A percentile compares a stretch with the other conserved stretches of the same genome.
Evolutionary conservation across 768 basidiomycete species (phyloP).

Genomic region (Austroboletus eburneus): DNA sequence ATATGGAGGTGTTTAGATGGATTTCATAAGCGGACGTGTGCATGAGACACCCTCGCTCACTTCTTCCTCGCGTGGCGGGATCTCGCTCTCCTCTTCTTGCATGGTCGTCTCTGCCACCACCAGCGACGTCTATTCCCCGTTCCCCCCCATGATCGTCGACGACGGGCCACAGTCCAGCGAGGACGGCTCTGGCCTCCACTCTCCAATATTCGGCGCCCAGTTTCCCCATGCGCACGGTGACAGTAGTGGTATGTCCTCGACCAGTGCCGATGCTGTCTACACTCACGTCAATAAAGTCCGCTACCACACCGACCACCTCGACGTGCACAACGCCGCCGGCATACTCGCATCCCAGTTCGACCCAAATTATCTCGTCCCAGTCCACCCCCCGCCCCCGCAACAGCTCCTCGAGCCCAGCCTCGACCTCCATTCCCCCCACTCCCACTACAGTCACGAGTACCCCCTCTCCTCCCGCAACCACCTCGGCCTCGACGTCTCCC

Average conservation of each 20-base stretch:
- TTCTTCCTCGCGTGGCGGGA: slow-evolving; percentile 15
- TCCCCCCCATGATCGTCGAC: slow-evolving; percentile 52
- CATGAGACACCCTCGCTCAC: slow-evolving; percentile 41
- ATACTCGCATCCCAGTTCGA: slow-evolving; percentile 51
- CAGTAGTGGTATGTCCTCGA: slow-evolving; percentile 37
- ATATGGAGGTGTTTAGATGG: slow-evolving; percentile 25
- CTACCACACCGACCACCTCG: slow-evolving; percentile 45
- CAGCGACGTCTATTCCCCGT: slow-evolving; percentile 55
- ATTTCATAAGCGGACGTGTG: slow-evolving; percentile 41
- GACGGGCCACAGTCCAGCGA: slow-evolving; percentile 71
- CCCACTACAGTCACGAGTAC: slow-evolving; percentile 39
- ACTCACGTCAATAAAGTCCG: slow-evolving; percentile 65
- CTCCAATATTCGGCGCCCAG: slow-evolving; percentile 57
- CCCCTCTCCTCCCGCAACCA: slow-evolving; percentile 44
- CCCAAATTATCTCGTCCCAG: slow-evolving; percentile 40
- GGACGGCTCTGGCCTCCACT: slow-evolving; percentile 72
- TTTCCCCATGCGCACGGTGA: slow-evolving; percentile 45
- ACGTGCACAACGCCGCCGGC: slow-evolving; percentile 45
- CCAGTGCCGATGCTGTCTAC: slow-evolving; percentile 43
- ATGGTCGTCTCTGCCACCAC: slow-evolving; percentile 55
- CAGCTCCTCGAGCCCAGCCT: slow-evolving; percentile 45
- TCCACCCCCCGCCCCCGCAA: slow-evolving; percentile 16
- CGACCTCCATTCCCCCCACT: slow-evolving; percentile 38
- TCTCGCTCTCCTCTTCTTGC: slow-evolving; percentile 31
- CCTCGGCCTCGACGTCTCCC: slow-evolving; percentile 40